Percentiles rank a stretch among this genome's conserved stretches.
Evolutionary conservation across 768 basidiomycete species (phyloP).

Genomic region (Favolaschia claudopus): DNA sequence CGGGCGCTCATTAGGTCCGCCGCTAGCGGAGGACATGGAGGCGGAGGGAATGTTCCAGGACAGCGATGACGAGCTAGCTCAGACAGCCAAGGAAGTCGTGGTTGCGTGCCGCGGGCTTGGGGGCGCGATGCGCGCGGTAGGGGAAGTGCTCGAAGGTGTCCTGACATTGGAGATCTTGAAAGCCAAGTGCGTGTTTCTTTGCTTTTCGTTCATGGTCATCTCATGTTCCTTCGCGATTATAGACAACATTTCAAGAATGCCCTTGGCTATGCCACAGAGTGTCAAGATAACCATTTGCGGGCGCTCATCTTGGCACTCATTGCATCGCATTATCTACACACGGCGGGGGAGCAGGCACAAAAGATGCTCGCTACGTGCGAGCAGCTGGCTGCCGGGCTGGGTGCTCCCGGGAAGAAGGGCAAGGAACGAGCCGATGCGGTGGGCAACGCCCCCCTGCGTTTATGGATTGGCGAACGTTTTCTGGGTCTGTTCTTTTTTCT

Average conservation of each 20-base stretch:
- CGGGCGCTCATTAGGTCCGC: conserved; percentile 23
- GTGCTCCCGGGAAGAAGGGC: conserved; percentile 45
- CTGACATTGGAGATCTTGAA: conserved; percentile 61
- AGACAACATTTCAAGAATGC: conserved; percentile 69
- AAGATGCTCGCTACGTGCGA: conserved; percentile 72
- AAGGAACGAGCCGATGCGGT: conserved; percentile 39
- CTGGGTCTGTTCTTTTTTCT: conserved; percentile 53
- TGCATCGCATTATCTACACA: conserved; percentile 75
- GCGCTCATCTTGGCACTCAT: conserved; percentile 73
- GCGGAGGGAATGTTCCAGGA: no score
- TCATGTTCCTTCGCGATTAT: conserved; percentile 4
- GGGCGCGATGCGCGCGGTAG: conserved; percentile 62
- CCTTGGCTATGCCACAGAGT: conserved; percentile 60
- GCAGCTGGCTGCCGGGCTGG: conserved; percentile 75
- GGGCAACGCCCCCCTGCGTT: conserved; percentile 69
- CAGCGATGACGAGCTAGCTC: no score
- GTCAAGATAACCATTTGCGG: conserved; percentile 77
- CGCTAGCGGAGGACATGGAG: conserved; percentile 34
- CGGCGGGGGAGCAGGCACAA: conserved; percentile 72
- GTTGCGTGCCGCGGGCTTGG: conserved; percentile 58
- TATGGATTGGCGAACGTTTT: conserved; percentile 79
- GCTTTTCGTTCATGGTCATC: conserved; percentile 20
- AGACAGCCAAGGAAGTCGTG: conserved; percentile 45
- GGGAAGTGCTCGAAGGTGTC: conserved; percentile 62
- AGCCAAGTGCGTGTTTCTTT: conserved; percentile 59